These are phyloP conservation scores for Brassica incana DNA, from an alignment of 345 rosid species.

Conservation along the genomic window DNA sequence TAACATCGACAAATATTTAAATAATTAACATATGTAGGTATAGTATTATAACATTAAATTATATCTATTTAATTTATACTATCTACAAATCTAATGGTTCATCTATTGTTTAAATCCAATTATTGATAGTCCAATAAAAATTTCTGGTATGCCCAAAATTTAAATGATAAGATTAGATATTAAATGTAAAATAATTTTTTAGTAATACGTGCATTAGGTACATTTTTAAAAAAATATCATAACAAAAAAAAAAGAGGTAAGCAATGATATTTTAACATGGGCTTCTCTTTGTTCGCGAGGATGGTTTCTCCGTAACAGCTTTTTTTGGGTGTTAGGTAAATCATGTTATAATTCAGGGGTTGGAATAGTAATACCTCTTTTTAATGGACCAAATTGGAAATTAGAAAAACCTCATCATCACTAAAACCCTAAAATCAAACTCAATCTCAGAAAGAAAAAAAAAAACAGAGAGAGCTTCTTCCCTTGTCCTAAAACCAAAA, in stretches of 20 bases:
- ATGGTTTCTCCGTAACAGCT: neutral
- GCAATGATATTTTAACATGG: neutral
- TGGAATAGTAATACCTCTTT: neutral
- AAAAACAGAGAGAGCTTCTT: neutral
- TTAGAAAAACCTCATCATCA: neutral
- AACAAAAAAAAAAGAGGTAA: neutral
- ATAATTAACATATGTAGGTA: no score
- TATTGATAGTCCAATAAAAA: no score
- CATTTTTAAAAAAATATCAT: no score
- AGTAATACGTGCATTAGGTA: no score
- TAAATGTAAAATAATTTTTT: no score
- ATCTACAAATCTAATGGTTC: no score
- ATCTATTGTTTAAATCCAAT: no score
- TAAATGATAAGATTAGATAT: no score
- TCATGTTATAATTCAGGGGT: neutral
- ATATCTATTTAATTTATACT: no score
- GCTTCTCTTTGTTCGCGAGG: neutral
- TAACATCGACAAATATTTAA: no score
- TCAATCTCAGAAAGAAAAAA: neutral
- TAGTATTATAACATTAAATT: no score
- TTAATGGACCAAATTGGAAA: conserved; percentile 8
- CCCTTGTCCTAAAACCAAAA: conserved; percentile 13
- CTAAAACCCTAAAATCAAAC: conserved; percentile 23
- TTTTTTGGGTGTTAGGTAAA: neutral
- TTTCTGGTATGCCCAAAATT: no score